These are phyloP conservation scores for Populus hybrid DNA, from an alignment of 441 rosid species.

Conservation along the genomic window DNA sequence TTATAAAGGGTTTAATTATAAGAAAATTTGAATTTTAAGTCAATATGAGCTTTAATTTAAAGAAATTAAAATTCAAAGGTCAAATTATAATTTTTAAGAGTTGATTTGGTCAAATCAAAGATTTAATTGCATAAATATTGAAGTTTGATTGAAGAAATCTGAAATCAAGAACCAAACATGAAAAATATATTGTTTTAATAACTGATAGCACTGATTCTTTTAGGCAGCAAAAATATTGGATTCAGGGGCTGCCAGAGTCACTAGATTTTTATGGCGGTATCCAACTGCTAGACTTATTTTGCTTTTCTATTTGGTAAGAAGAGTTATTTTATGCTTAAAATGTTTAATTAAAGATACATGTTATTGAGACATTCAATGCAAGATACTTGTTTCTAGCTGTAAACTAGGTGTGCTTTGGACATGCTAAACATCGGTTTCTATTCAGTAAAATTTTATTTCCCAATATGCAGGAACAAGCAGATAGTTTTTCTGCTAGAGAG, in stretches of 20 bases:
- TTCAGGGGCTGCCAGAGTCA: conserved; percentile 95
- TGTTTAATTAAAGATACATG: conserved; percentile 4
- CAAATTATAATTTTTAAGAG: too few species aligned
- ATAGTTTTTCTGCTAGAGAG: conserved; percentile 62
- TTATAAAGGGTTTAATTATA: too few species aligned
- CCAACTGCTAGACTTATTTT: conserved; percentile 81
- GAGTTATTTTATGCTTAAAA: neutral
- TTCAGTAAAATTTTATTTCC: conserved; percentile 5
- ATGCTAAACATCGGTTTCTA: neutral
- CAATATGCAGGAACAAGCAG: conserved; percentile 74
- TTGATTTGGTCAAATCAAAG: too few species aligned
- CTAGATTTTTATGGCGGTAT: conserved; percentile 94
- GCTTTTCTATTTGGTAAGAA: conserved; percentile 82
- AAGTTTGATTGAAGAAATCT: too few species aligned
- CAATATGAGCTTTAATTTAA: too few species aligned
- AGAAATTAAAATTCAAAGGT: too few species aligned
- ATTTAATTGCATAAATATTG: too few species aligned
- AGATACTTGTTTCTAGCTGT: neutral
- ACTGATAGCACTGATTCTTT: too few species aligned
- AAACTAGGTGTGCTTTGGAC: neutral
- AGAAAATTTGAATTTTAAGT: too few species aligned
- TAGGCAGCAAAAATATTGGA: conserved; percentile 82
- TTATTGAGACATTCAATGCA: neutral
- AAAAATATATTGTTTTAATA: too few species aligned
- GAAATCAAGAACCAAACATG: too few species aligned